A percentile compares a stretch with the other conserved stretches of the same genome.
Evolutionary conservation across 2,329 filamentous ascomycete species (phyloP).

Genomic region (Parastagonospora avenae): DNA sequence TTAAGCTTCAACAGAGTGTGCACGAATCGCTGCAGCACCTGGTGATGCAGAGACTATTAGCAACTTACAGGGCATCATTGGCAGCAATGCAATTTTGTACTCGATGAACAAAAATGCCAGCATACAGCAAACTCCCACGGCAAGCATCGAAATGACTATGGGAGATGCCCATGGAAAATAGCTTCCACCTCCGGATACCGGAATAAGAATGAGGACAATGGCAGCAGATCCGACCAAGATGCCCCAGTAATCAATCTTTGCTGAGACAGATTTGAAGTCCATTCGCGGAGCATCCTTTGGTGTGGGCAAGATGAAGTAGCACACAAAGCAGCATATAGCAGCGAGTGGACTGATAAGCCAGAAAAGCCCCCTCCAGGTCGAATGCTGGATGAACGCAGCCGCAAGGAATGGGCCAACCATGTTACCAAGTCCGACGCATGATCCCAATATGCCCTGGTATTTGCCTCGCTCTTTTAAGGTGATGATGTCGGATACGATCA

Average conservation of each 20-base stretch:
- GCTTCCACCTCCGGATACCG: conserved; percentile 64
- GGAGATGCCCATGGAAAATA: conserved; percentile 63
- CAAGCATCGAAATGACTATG: conserved; percentile 65
- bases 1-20: too few relatives aligned
- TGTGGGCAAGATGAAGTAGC: conserved; percentile 21
- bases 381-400: conserved; percentile 23
- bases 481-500: conserved; percentile 46
- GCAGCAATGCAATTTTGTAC: conserved; percentile 60
- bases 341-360: conserved; percentile 25
- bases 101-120: conserved; percentile 60
- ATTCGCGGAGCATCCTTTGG: conserved; percentile 57
- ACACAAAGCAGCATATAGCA: conserved; percentile 13
- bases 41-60: too few relatives aligned
- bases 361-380: conserved; percentile 29
- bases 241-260: conserved; percentile 65
- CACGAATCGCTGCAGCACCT: too few relatives aligned
- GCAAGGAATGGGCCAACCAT: conserved; percentile 32
- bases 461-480: conserved; percentile 45
- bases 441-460: conserved; percentile 43
- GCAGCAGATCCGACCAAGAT: conserved; percentile 60
- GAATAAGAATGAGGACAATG: conserved; percentile 66
- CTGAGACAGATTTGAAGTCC: conserved; percentile 53
- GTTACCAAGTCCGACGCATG: conserved; percentile 29
- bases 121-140: conserved; percentile 54
- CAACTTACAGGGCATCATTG: conserved; percentile 60